Evolutionary conservation across 208 protist species (phyloP), one percentile per base, ranked within the genome.

Genomic region (Histomonas meleagridis): DNA sequence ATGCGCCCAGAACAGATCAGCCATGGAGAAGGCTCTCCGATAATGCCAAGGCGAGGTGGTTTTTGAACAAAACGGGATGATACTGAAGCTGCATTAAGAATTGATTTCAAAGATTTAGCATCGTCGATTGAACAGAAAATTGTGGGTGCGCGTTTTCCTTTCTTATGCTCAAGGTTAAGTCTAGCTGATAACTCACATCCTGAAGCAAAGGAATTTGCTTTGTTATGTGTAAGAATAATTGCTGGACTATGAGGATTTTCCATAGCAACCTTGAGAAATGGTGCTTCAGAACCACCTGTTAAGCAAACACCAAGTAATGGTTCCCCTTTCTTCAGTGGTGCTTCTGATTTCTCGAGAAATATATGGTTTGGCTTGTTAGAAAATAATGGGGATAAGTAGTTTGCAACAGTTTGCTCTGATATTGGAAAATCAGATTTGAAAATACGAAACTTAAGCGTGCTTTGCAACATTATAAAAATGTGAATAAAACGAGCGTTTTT

Each of bases 121-220:
- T 81, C 70, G 43, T 81, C 9, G n/a, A 81, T 43, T 48, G 40
- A 81, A 23, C 70, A 81, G 70, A 81, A 81, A n/a, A 81, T 51
- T 10, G 7, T 16, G 23, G 70, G 70, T 1, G 70, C 70, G n/a
- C 70, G 35, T n/a, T 81, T 48, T 51, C 70, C 70, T 32, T 18
- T 43, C 51, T 81, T 51, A 43, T 51, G 40, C 1, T 81, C 70
- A n/a, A 10, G 7, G 4, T 81, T 21, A 32, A 81, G 43, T 3
- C 70, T 3, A 51, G 70, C 70, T 26, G 70, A 48, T 32, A 81
- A 10, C n/a, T 81, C 70, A 51, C 70, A 81, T 16, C 70, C 70
- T 51, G 40, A 48, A 51, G 70, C 70, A 21, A 38, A 81, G 7
- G 70, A 81, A 51, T 81, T 81, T 26, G 70, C 26, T 28, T 21